Percentiles rank a stretch among this genome's conserved stretches.
Conservation (phyloP, 2,329 filamentous ascomycete species). For the Alternaria burnsii region DNA sequence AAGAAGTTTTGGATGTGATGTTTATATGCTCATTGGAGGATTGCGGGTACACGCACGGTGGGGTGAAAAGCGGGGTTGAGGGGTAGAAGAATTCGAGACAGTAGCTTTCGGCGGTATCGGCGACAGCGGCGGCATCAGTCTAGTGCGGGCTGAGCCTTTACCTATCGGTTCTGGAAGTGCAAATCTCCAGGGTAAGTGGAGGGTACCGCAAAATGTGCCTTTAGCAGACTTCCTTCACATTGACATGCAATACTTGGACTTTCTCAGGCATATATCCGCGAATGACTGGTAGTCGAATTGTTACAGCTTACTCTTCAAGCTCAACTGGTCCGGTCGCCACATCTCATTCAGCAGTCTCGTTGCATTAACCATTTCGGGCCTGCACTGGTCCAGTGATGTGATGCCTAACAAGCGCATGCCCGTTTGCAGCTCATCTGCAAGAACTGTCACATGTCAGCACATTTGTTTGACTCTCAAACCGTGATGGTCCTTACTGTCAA, state of each 20-base stretch:
- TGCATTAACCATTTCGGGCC: constrained; percentile 67
- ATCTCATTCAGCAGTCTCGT: constrained; percentile 47
- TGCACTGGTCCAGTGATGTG: constrained; percentile 66
- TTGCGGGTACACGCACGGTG: neutral
- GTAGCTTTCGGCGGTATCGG: neutral
- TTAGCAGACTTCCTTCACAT: neutral
- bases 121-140: neutral
- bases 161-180: neutral
- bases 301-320: constrained; percentile 38
- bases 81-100: neutral
- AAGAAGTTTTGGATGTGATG: no score
- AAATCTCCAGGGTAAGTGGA: neutral
- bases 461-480: neutral
- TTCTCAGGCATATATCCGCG: neutral
- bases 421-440: constrained; percentile 68
- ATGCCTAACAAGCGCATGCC: constrained; percentile 73
- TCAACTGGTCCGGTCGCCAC: constrained; percentile 41
- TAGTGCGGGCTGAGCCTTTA: neutral
- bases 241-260: neutral
- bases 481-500: constrained; percentile 44
- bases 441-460: constrained; percentile 40
- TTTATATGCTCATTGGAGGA: fast-evolving
- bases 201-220: neutral
- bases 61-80: neutral
- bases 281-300: neutral